Base-by-base conservation (phyloP, 2,329 filamentous ascomycete genomes). In the Harringtonia lauricola region DNA sequence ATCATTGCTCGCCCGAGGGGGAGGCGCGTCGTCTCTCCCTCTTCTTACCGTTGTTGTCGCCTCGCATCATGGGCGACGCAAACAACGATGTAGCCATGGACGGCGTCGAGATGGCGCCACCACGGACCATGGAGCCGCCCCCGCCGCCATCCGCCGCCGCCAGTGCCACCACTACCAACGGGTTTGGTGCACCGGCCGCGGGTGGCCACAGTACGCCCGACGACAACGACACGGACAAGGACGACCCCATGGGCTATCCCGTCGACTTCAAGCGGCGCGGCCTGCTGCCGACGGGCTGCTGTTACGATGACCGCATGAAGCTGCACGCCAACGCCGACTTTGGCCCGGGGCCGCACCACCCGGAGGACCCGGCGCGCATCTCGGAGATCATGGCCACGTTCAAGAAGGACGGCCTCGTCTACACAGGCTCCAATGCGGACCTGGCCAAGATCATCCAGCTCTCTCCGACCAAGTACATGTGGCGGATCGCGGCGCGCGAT, bases 221-320 rank as follows among this genome's bases (percentile, higher is more conserved):
- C 13, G 61, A 55, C 5, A 55, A 56, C 8, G 51, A 51, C n/a
- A 54, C 53, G 3, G 50, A 46, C 35, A 50, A 48, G 21, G 51
- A 54, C 14, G 58, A 60, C 14, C 53, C 59, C 2, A 41, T 49
- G 12, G 51, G 64, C 44, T 60, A 56, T 17, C 56, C 54, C 2
- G 48, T 50, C 8, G 50, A 64, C 41, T 52, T 69, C 41, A 59
- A 59, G 14, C 63, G 64, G 45, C 67, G 63, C 31, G 68, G 70
- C 2, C 62, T 76, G 22, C 67, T 86, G 2, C 76, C 82, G 0
- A 89, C 84, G 0, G 86, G 86, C 4, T 79, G 83, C 48, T 90
- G 86, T 52, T 98, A 96, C 59, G 92, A 98, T 64, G 81, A 86
- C 45, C 79, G 90, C 28, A 98, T 98, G 92, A 87, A 92, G 48